Evolutionary conservation across 148 eudicot genomes (phyloP).

Genomic region (Fagopyrum homotropicum): DNA sequence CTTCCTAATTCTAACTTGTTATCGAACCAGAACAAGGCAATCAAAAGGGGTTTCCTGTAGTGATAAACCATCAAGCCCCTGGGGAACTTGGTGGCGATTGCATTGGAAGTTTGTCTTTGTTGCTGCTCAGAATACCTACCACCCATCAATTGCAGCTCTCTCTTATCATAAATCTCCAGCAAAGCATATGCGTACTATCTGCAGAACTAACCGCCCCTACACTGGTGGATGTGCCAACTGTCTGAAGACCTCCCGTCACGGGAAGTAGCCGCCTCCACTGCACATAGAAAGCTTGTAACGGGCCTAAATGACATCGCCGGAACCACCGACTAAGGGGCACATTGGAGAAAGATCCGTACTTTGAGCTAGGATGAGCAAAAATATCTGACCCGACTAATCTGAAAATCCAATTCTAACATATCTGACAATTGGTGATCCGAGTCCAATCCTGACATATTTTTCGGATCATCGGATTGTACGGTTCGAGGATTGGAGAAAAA

Average conservation of each 20-base stretch:
- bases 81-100: neutral
- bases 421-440: too few species aligned
- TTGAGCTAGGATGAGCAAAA: neutral
- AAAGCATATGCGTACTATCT: constrained; percentile 25
- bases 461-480: too few species aligned
- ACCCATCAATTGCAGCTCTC: constrained; percentile 81
- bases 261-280: constrained; percentile 14
- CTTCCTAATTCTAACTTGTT: too few species aligned
- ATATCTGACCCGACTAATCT: too few species aligned
- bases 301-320: constrained; percentile 44
- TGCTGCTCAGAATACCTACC: constrained; percentile 4
- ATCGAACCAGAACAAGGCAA: neutral
- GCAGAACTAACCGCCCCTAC: constrained; percentile 17
- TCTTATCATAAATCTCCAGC: constrained; percentile 58
- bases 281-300: constrained; percentile 25
- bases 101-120: neutral
- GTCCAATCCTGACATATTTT: too few species aligned
- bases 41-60: neutral
- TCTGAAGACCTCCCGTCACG: constrained; percentile 5
- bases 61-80: neutral
- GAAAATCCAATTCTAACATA: too few species aligned
- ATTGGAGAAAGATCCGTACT: constrained; percentile 45
- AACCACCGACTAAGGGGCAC: constrained; percentile 29
- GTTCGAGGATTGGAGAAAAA: too few species aligned
- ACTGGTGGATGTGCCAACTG: neutral